Evolutionary conservation across 192 early-diverging fungal species (phyloP), one percentile per base, ranked within the genome.

Genomic region (Coemansia asiatica): DNA sequence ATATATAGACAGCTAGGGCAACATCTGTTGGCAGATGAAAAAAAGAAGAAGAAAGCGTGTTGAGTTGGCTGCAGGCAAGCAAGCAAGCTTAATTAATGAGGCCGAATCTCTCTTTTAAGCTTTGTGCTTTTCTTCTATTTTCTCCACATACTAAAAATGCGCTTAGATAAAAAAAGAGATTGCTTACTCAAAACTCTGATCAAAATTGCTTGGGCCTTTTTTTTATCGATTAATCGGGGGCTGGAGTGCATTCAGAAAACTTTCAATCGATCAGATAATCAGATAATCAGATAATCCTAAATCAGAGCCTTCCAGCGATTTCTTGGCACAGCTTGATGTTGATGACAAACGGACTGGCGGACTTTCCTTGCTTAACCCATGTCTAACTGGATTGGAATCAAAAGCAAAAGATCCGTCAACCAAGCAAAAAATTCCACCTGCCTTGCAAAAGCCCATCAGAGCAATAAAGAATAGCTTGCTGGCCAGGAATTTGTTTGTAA

Each of bases 391-490:
- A 44, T 44, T 13, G 40, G 15, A 44, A 3, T 1, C 40, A 2
- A 12, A 44, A 3, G 10, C 40, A 9, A 13, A 44, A 44, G n/a
- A 15, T 21, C 23, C 4, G 29, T 38, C 19, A 38, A 33, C 44
- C 40, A n/a, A 29, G 53, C 54, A 56, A 57, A 26, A 57, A 44
- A 44, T 13, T 44, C 40, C 40, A 44, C 31, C 31, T 33, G 8
- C 31, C 4, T 33, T 3, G 31, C 31, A 15, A 57, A 44, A 12
- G 12, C 15, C 40, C 40, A 12, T 2, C 40, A 44, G 8, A 44
- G 10, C 40, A 44, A 16, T 36, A 36, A 10, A 36, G 35, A 36
- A 36, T 36, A 10, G 4, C 35, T 36, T 7, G 35, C n/a, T n/a
- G n/a, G n/a, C n/a, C n/a, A n/a, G n/a, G n/a, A n/a, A n/a, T n/a